Percentiles rank a stretch among this genome's conserved stretches.
Evolutionary conservation across 345 rosid species (phyloP).

Genomic region (Nephelium lappaceum): DNA sequence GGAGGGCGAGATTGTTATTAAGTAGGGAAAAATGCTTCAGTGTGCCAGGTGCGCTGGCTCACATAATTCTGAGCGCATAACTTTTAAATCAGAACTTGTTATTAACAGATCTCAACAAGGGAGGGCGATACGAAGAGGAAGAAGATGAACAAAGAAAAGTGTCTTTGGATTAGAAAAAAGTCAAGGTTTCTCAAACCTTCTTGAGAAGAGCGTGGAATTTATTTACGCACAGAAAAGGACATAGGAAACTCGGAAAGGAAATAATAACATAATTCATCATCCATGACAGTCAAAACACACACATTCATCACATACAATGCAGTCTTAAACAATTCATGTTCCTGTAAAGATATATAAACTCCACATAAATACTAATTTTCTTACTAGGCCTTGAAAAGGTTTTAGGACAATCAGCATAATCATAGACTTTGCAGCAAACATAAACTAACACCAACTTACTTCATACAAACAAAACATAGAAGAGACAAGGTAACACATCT

Average conservation of each 20-base stretch:
- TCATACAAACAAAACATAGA: slow-evolving; percentile 22
- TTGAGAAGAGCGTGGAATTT: not conserved
- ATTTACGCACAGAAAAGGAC: not conserved
- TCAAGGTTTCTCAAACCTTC: not conserved
- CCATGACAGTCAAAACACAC: not conserved
- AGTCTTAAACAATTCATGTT: slow-evolving; percentile 10
- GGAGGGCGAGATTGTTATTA: too few species aligned
- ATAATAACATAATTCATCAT: slow-evolving; percentile 3
- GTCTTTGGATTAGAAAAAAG: too few species aligned
- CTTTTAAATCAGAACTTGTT: not conserved
- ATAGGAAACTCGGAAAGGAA: not conserved
- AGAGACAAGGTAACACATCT: slow-evolving; percentile 7
- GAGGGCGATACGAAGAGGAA: not conserved
- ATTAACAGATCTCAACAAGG: not conserved
- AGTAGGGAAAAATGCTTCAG: too few species aligned
- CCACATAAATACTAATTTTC: slow-evolving; percentile 15
- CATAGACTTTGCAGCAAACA: slow-evolving; percentile 16
- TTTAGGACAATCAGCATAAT: slow-evolving; percentile 20
- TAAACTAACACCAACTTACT: slow-evolving; percentile 3
- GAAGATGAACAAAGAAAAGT: too few species aligned
- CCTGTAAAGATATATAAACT: slow-evolving; percentile 13
- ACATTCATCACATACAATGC: not conserved
- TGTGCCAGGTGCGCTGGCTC: too few species aligned
- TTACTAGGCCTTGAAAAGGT: slow-evolving; percentile 4
- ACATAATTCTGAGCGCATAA: not conserved